Evolutionary conservation across 2,329 filamentous ascomycete species (phyloP).

Genomic region (Trichophyton schoenleinii): DNA sequence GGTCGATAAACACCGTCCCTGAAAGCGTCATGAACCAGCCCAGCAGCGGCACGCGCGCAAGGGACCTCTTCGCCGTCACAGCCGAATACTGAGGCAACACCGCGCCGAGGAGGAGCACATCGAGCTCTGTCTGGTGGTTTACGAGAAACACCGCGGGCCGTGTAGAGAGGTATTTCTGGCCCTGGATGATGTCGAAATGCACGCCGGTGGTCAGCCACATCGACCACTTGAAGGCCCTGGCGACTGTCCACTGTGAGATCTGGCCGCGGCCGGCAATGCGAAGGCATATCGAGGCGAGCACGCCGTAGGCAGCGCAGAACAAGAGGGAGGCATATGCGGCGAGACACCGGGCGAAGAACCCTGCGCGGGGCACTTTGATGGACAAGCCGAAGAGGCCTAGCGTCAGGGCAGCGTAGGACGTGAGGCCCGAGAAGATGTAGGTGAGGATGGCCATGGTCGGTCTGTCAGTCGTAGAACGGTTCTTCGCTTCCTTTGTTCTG

Average conservation of each 20-base stretch:
- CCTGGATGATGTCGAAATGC: conserved; percentile 58
- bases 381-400: conserved; percentile 35
- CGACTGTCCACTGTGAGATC: conserved; percentile 75
- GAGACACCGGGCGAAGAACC: conserved; percentile 36
- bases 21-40: conserved; percentile 90
- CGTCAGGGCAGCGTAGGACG: conserved; percentile 51
- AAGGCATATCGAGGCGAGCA: conserved; percentile 58
- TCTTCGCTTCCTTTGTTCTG: neutral
- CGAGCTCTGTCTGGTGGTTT: conserved; percentile 94
- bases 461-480: neutral
- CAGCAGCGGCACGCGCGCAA: conserved; percentile 69
- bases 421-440: conserved; percentile 46
- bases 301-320: conserved; percentile 56
- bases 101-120: conserved; percentile 78
- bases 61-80: conserved; percentile 78
- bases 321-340: conserved; percentile 35
- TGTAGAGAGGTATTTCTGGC: conserved; percentile 50
- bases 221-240: conserved; percentile 62
- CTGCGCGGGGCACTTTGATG: conserved; percentile 31
- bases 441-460: conserved; percentile 51
- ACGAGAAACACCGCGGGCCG: conserved; percentile 83
- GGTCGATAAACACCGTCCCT: conserved; percentile 90
- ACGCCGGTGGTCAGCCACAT: conserved; percentile 69
- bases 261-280: conserved; percentile 59
- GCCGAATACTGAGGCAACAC: conserved; percentile 87